phyloP scores from a whole-genome alignment of 768 basidiomycete genomes.

The Mycena rebaudengoi region DNA sequence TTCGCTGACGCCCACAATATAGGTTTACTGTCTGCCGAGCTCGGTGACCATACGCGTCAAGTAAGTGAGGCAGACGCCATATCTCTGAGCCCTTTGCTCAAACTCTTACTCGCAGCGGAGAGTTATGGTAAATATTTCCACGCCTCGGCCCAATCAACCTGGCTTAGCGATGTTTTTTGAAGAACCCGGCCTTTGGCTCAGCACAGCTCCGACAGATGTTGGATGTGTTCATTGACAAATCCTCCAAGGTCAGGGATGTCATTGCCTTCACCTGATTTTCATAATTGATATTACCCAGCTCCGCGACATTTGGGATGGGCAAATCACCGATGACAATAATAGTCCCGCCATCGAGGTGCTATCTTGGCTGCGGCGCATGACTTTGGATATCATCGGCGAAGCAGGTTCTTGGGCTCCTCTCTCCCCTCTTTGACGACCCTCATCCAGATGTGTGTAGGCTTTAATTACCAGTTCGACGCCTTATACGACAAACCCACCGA shows the following conservation, averaged over 20 bases:
- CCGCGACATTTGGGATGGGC: slow-evolving; percentile 42
- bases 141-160: no score
- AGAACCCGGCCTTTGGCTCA: slow-evolving; percentile 58
- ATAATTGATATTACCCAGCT: slow-evolving; percentile 29
- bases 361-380: slow-evolving; percentile 43
- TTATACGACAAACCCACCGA: slow-evolving; percentile 40
- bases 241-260: slow-evolving; percentile 37
- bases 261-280: not conserved
- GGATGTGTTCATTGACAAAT: slow-evolving; percentile 44
- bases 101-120: not conserved
- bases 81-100: not conserved
- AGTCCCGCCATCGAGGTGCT: slow-evolving; percentile 38
- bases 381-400: slow-evolving; percentile 52
- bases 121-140: not conserved
- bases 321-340: slow-evolving; percentile 27
- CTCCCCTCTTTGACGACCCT: not conserved
- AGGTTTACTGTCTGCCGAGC: slow-evolving; percentile 49
- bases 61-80: slow-evolving; percentile 31
- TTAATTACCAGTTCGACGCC: slow-evolving; percentile 46
- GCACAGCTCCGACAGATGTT: slow-evolving; percentile 51
- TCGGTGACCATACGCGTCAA: slow-evolving; percentile 49
- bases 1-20: not conserved
- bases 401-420: slow-evolving; percentile 37
- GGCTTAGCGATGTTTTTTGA: no score
- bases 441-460: slow-evolving; percentile 37